Evolutionary conservation across 2,329 filamentous ascomycete species (phyloP), one percentile per base, ranked within the genome.

Genomic region (Fusarium siculi): DNA sequence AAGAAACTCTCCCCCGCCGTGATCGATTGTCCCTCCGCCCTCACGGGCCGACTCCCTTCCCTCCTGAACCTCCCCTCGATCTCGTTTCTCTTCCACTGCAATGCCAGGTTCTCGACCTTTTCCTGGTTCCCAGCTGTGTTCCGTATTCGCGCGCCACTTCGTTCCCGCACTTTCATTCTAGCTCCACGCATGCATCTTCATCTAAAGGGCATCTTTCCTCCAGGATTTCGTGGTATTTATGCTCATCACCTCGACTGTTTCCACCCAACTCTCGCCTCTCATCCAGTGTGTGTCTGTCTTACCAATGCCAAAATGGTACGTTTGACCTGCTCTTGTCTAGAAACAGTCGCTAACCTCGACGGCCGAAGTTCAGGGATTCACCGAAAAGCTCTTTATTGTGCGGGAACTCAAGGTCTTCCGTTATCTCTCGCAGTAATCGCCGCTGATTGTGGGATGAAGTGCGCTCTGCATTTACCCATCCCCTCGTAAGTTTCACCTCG

Each of bases 371-470:
- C 14, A 40, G 36, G 12, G 15, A 4, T 1, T 40, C 25, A 12
- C 11, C 12, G 4, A 19, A 30, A 3, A 18, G 6, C 15, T 10
- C 15, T 5, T 36, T 28, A 3, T n/a, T 25, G 6, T 25, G 21
- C 9, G 40, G 36, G 4, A 36, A 25, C 18, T 50, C n/a, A 15
- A 63, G 8, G 15, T 68, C 56, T 15, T 68, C 55, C 1, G 16
- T 43, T 36, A 54, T 54, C 21, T 68, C 63, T 11, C 55, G 55
- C 37, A 68, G 14, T 18, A 47, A 39, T 36, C 37, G 50, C 40
- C 46, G 19, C 8, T 58, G 34, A 23, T 34, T 30, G 4, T 18
- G 12, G 7, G 16, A 19, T 21, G 11, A 19, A 52, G 2, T 36
- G n/a, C n/a, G 9, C n/a, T 19, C 12, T 9, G 7, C 4, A 10